These are phyloP conservation scores for Teratosphaeria destructans DNA, from an alignment of 2,329 filamentous ascomycete genomes.

Conservation along the genomic window DNA sequence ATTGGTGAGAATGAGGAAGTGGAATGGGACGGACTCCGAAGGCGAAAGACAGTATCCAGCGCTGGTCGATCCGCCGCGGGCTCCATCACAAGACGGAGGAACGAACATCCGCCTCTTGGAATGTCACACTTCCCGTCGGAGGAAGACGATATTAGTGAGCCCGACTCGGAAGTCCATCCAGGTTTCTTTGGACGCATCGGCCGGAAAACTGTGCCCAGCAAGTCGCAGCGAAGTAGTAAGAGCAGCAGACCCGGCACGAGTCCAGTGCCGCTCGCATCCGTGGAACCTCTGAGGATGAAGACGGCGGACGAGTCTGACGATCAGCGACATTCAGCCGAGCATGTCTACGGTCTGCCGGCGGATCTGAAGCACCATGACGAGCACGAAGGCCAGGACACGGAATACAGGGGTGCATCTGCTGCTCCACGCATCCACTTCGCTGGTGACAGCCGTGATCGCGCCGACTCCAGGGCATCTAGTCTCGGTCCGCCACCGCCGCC, in stretches of 20 bases:
- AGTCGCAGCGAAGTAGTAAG: slow-evolving; percentile 3
- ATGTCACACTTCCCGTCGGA: slow-evolving; percentile 76
- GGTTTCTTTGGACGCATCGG: slow-evolving; percentile 35
- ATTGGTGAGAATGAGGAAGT: slow-evolving; percentile 63
- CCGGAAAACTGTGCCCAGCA: slow-evolving; percentile 5
- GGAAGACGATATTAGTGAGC: slow-evolving; percentile 36
- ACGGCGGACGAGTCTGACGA: slow-evolving; percentile 14
- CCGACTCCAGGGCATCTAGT: slow-evolving; percentile 32
- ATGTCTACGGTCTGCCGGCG: slow-evolving; percentile 42
- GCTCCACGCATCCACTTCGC: slow-evolving; percentile 10
- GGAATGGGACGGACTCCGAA: slow-evolving; percentile 85
- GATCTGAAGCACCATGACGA: slow-evolving; percentile 18
- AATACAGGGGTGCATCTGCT: not conserved
- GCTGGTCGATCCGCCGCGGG: slow-evolving; percentile 30
- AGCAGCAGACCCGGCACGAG: slow-evolving; percentile 13
- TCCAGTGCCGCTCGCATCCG: slow-evolving; percentile 24
- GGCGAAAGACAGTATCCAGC: slow-evolving; percentile 49
- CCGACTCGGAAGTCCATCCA: slow-evolving; percentile 34
- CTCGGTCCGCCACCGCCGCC: slow-evolving; percentile 47
- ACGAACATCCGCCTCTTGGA: slow-evolving; percentile 65
- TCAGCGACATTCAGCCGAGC: slow-evolving; percentile 24
- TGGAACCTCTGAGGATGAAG: slow-evolving; percentile 19
- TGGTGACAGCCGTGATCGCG: slow-evolving; percentile 25
- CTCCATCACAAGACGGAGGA: slow-evolving; percentile 38
- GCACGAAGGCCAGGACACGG: slow-evolving; percentile 27